Conservation (phyloP, 306 rosid species). For the Morella rubra region DNA sequence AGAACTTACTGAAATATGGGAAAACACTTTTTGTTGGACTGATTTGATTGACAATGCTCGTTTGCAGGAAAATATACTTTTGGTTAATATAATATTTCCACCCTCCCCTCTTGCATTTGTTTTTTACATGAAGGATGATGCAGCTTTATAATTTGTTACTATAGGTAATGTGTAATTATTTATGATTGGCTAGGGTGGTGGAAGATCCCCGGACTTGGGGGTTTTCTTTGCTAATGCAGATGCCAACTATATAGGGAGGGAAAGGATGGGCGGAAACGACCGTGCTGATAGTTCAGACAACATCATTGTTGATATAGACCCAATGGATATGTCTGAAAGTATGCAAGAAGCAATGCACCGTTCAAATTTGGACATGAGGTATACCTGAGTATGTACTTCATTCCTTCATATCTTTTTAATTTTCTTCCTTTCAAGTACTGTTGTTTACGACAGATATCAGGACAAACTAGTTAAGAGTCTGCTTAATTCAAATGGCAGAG, state of each 20-base stretch:
- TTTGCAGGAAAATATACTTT: not conserved
- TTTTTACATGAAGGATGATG: not conserved
- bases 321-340: constrained; percentile 96
- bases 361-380: constrained; percentile 95
- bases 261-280: constrained; percentile 55
- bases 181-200: constrained; percentile 65
- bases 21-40: not conserved
- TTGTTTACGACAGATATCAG: not conserved
- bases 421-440: not conserved
- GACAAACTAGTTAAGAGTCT: not conserved
- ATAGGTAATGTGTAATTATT: constrained; percentile 20
- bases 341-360: constrained; percentile 99
- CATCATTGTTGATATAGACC: constrained; percentile 56
- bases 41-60: not conserved
- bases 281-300: constrained; percentile 39
- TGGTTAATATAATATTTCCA: no score
- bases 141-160: not conserved
- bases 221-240: constrained; percentile 86
- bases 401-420: constrained; percentile 11
- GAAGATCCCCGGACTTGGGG: constrained; percentile 78
- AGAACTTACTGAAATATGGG: not conserved
- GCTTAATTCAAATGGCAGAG: not conserved
- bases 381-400: constrained; percentile 42
- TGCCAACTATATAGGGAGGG: constrained; percentile 64
- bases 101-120: no score